phyloP scores from a whole-genome alignment of 1,139 yeast species.

The Zygoascus meyerae region DNA sequence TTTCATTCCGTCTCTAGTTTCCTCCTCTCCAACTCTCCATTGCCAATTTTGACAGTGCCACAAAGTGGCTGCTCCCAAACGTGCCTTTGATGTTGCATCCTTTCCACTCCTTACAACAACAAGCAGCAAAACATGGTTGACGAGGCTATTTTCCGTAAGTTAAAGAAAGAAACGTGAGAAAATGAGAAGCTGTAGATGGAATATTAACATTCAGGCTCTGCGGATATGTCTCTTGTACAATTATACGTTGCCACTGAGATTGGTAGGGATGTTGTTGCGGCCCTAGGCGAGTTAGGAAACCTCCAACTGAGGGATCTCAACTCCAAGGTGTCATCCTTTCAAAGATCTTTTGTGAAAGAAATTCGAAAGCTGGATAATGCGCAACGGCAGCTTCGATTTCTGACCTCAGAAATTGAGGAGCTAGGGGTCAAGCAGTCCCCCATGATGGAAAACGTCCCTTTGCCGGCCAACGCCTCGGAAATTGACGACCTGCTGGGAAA shows the following conservation, averaged over 20 bases:
- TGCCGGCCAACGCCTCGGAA: slow-evolving; percentile 52
- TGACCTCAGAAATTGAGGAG: slow-evolving; percentile 21
- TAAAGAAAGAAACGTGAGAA: background rate
- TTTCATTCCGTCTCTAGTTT: background rate
- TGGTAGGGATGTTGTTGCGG: slow-evolving; percentile 78
- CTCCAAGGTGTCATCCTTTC: slow-evolving; percentile 70
- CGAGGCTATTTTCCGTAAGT: slow-evolving; percentile 24
- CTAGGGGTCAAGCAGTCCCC: slow-evolving; percentile 28
- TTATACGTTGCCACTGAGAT: slow-evolving; percentile 88
- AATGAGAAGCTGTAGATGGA: background rate
- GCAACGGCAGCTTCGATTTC: slow-evolving; percentile 48
- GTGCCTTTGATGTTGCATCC: background rate
- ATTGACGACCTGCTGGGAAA: slow-evolving; percentile 71
- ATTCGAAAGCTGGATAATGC: slow-evolving; percentile 62
- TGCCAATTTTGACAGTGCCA: background rate
- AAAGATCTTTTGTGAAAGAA: slow-evolving; percentile 80
- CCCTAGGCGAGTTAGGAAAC: slow-evolving; percentile 72
- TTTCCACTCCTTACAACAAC: slow-evolving; percentile 2
- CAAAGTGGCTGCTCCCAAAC: slow-evolving; percentile 1
- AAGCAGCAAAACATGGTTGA: slow-evolving; percentile 10
- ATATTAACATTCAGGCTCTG: slow-evolving; percentile 50
- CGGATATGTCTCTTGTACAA: slow-evolving; percentile 92
- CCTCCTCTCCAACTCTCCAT: background rate
- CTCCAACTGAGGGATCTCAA: slow-evolving; percentile 89
- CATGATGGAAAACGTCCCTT: slow-evolving; percentile 25